Base-by-base conservation (phyloP, 495 filamentous ascomycete genomes). In the Amorphotheca resinae region DNA sequence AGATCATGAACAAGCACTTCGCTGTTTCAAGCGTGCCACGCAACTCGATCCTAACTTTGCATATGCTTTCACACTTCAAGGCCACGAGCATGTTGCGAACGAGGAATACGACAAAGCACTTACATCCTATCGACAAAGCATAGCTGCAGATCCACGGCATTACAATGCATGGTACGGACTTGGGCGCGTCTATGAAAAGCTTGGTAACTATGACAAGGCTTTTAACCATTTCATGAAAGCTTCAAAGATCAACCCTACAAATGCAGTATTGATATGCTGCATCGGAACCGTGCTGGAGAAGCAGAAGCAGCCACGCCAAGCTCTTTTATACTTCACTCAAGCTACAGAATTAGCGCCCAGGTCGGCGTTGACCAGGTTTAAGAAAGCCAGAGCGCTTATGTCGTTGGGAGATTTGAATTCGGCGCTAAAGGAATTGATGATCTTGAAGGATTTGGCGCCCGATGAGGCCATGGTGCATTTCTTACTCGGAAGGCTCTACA, bases 161-260 rank as follows among this genome's bases (percentile, higher is more conserved):
- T 98, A 95, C 64, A 95, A 95, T 56, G 89, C 87, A 21, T 96
- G 88, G 76, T 98, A 98, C 57, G 91, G 91, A 21, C 75, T 98
- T 33, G 91, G 85, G 2, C 81, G 79, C 36, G 87, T 94, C 1
- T 93, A 86, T 55, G 91, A 96, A 58, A 93, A 88, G 57, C 77
- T 93, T 58, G 91, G 91, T 59, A 93, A 87, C 59, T 88, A 83
- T 45, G 84, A 91, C 23, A 79, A 82, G 55, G 89, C 89, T 9
- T 81, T 93, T 53, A 78, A 79, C 34, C 89, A 98, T 63, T 98
- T 93, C 68, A 73, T 80, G 36, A 79, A 83, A 36, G 91, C 91
- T 9, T 74, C 82, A 3, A 64, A 67, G 18, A 93, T 98, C 58
- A 95, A 96, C 40, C 87, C 89, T 12, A 86, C 80, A 17, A 95